These are phyloP conservation scores for Goffeauzyma gilvescens DNA, from an alignment of 768 basidiomycete species.

Conservation along the genomic window DNA sequence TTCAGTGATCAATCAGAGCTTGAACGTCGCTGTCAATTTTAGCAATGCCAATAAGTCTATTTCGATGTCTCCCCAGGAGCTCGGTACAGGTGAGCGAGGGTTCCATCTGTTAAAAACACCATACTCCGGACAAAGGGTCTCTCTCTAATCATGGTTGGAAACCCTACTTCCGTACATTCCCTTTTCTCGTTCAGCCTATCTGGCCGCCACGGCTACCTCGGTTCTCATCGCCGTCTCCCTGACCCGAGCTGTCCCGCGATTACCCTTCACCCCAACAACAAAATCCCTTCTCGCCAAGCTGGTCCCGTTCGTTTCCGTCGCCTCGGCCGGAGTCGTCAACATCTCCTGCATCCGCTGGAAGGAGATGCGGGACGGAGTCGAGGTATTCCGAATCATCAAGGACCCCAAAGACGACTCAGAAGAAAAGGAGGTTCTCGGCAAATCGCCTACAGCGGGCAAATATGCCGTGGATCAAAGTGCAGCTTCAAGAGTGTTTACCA, in stretches of 20 bases:
- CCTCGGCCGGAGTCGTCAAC: conserved; percentile 33
- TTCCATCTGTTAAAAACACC: background rate
- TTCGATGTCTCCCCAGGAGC: conserved; percentile 31
- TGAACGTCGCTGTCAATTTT: conserved; percentile 34
- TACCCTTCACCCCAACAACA: conserved; percentile 16
- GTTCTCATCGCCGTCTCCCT: conserved; percentile 34
- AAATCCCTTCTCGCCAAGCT: conserved; percentile 22
- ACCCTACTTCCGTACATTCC: background rate
- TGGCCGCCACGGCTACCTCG: conserved; percentile 32
- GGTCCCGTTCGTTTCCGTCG: conserved; percentile 34
- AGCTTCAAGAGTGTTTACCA: conserved; percentile 32
- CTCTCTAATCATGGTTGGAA: background rate
- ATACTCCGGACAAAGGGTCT: background rate
- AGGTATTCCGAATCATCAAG: conserved; percentile 22
- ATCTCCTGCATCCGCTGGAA: conserved; percentile 34
- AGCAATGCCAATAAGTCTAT: conserved; percentile 35
- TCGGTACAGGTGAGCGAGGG: conserved; percentile 30
- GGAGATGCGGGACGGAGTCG: conserved; percentile 34
- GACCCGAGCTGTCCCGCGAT: conserved; percentile 30
- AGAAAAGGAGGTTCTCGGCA: conserved; percentile 29
- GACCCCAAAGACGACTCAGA: conserved; percentile 16
- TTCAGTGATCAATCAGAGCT: conserved; percentile 34
- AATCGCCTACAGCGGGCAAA: conserved; percentile 31
- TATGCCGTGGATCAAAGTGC: conserved; percentile 34
- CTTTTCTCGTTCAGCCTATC: conserved; percentile 28